These are phyloP conservation scores for Platismatia glauca DNA, from an alignment of 495 filamentous ascomycete genomes.

Conservation along the genomic window DNA sequence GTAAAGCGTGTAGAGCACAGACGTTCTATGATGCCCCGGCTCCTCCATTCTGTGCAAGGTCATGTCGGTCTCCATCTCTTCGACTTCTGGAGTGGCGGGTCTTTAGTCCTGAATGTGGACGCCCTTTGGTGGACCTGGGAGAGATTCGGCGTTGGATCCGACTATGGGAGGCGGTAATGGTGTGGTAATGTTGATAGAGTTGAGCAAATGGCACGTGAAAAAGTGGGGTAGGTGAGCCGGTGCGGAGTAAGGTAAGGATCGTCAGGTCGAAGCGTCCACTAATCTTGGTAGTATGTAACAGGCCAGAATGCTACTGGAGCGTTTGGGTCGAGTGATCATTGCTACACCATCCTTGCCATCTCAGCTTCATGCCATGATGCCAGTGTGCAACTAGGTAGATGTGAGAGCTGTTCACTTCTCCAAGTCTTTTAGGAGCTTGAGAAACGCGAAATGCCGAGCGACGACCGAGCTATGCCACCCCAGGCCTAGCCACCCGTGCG, in stretches of 20 bases:
- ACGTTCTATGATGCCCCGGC: neutral
- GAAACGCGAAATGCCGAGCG: neutral
- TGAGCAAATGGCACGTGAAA: neutral
- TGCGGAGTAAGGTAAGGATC: constrained; percentile 1
- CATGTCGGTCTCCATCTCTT: neutral
- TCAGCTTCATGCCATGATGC: too few species aligned
- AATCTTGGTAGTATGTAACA: neutral
- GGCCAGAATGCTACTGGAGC: neutral
- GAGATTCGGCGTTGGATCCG: neutral
- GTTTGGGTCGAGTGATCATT: neutral
- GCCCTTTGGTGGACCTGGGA: too few species aligned
- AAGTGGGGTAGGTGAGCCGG: neutral
- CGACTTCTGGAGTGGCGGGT: neutral
- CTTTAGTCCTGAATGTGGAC: too few species aligned
- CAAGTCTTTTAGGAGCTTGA: neutral
- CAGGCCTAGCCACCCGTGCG: neutral
- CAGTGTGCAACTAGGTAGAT: neutral
- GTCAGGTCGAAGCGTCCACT: neutral
- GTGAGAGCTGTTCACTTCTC: too few species aligned
- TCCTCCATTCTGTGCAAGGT: neutral
- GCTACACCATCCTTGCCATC: neutral
- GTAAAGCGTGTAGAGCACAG: neutral
- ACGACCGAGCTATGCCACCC: neutral
- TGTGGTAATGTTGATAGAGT: neutral
- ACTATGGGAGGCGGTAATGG: neutral